Percentiles rank a stretch among this genome's conserved stretches.
These are phyloP conservation scores for Leccinellum rugosiceps DNA, from an alignment of 768 basidiomycete species.

Conservation along the genomic window DNA sequence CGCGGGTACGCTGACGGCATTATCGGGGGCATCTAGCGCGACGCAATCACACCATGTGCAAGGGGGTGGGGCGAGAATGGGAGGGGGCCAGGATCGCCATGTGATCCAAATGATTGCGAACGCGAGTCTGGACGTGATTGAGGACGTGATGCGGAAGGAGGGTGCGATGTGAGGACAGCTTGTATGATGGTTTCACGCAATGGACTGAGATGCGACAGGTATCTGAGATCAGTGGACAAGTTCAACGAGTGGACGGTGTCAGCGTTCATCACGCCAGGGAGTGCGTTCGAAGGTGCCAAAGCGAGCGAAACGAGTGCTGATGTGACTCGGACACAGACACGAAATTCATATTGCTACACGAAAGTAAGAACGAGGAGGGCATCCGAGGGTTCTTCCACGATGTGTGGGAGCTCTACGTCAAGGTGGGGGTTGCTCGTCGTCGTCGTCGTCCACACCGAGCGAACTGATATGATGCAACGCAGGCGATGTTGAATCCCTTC, in stretches of 20 bases:
- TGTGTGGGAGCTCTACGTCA: constrained; percentile 96
- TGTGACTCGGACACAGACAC: constrained; percentile 54
- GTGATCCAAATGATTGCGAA: constrained; percentile 99
- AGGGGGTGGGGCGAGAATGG: constrained; percentile 64
- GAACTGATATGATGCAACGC: constrained; percentile 8
- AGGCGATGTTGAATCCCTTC: constrained; percentile 95
- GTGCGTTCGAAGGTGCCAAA: constrained; percentile 45
- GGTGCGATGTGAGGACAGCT: constrained; percentile 64
- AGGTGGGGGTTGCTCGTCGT: constrained; percentile 50
- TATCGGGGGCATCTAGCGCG: constrained; percentile 80
- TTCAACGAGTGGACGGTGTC: constrained; percentile 99
- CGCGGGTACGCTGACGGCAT: constrained; percentile 81
- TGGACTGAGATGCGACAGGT: constrained; percentile 52
- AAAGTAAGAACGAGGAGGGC: constrained; percentile 95
- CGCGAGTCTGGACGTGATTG: constrained; percentile 90
- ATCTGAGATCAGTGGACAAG: constrained; percentile 91
- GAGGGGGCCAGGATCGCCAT: constrained; percentile 84
- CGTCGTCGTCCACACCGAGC: neutral
- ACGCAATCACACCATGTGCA: constrained; percentile 58
- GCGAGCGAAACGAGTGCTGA: constrained; percentile 1
- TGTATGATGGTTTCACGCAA: neutral
- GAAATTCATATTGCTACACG: constrained; percentile 93
- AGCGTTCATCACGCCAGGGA: constrained; percentile 91
- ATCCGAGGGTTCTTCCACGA: constrained; percentile 91
- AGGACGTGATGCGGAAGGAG: constrained; percentile 87